These are phyloP conservation scores for Mortierella sp. DNA, from an alignment of 371 early-diverging fungal species.

Conservation along the genomic window DNA sequence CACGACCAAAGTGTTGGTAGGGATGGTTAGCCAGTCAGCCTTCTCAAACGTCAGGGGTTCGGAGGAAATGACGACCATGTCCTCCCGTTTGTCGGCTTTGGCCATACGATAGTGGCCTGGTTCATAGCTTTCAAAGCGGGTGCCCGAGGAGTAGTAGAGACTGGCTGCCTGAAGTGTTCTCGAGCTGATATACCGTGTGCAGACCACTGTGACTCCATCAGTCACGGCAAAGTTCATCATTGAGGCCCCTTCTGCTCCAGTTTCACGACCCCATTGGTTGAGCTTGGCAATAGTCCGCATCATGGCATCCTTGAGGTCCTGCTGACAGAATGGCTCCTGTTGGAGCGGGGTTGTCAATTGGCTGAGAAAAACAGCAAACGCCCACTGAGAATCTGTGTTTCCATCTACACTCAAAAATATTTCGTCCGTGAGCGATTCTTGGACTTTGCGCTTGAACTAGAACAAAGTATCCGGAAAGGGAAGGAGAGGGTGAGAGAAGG, in stretches of 20 bases:
- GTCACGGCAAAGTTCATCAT: constrained; percentile 91
- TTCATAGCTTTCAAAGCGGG: constrained; percentile 66
- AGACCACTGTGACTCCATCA: constrained; percentile 82
- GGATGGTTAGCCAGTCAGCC: constrained; percentile 86
- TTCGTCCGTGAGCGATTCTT: constrained; percentile 73
- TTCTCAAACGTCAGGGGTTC: constrained; percentile 89
- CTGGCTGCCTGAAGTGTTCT: constrained; percentile 78
- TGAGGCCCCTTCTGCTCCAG: constrained; percentile 68
- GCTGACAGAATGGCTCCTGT: constrained; percentile 28
- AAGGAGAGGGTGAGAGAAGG: background rate
- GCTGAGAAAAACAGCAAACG: constrained; percentile 87
- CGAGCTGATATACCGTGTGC: constrained; percentile 82
- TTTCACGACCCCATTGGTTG: constrained; percentile 76
- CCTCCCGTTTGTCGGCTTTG: constrained; percentile 84
- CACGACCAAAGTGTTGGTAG: constrained; percentile 80
- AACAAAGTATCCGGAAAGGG: no score
- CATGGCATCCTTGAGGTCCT: constrained; percentile 78
- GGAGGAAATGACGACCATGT: constrained; percentile 85
- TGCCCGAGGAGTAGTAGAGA: constrained; percentile 84
- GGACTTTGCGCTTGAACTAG: constrained; percentile 79
- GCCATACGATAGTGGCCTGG: constrained; percentile 81
- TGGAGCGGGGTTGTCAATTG: constrained; percentile 57
- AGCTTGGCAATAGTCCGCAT: constrained; percentile 77
- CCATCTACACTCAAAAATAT: constrained; percentile 80
- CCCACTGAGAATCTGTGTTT: constrained; percentile 89